Base-by-base conservation (phyloP, 1,284 basidiomycete species). In the Papiliotrema nemorosa region DNA sequence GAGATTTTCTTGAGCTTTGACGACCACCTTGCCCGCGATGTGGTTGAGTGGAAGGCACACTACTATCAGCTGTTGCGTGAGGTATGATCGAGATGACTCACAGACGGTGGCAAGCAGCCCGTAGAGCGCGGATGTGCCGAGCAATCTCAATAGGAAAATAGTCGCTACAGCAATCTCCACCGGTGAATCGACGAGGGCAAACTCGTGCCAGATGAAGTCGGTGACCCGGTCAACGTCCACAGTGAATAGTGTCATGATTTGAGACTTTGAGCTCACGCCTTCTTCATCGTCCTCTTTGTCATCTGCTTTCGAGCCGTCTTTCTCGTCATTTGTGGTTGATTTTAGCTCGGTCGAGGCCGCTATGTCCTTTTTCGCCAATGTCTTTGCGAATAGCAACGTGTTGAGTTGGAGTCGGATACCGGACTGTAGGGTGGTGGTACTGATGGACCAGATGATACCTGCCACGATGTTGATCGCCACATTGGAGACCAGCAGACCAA, bases 151-250 rank as follows among this genome's bases (percentile, higher is more conserved):
- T 49, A 94, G 75, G 77, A 94, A 89, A 48, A 85, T 63, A 3
- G 87, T 82, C 13, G 88, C 71, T 3, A 94, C 85, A 25, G 81
- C 60, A 56, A 94, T 84, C 74, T 94, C 91, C 49, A 92, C 82
- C 0, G 92, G 92, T 1, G 89, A 84, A 74, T 93, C 90, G 81
- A 71, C 54, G 50, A 77, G 49, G 35, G 58, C 66, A 50, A 66
- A 64, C 2, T 57, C 37, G 68, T 90, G 87, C 82, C 84, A 89
- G 3, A 84, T 78, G 64, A 91, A 89, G 50, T 92, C 87, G 67
- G 84, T 83, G 54, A 93, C 84, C 54, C 90, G 82, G 69, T 94
- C 90, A 31, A 91, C 88, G 60, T 96, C 92, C 5, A 88, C 88
- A 3, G 88, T 90, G 62, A 77, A 78, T 6, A 78, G 57, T 18